Percentiles rank a stretch among this genome's conserved stretches.
phyloP scores from a whole-genome alignment of 768 basidiomycete genomes.

The Pulveroboletus sp. region DNA sequence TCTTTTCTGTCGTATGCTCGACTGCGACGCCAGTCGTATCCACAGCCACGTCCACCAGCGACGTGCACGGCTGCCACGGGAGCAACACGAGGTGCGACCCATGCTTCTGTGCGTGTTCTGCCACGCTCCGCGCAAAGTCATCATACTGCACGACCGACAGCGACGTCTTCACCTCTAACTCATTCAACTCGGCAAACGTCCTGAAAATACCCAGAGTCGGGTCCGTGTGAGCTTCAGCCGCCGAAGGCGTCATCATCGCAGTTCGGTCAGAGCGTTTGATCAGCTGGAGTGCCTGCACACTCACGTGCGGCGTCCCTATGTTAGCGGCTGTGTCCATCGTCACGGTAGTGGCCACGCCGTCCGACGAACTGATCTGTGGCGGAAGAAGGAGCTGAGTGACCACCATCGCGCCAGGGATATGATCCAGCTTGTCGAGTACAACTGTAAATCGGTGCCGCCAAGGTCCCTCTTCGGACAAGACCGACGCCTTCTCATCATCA shows the following conservation, averaged over 20 bases:
- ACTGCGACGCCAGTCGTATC: slow-evolving; percentile 1
- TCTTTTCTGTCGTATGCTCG: slow-evolving; percentile 15
- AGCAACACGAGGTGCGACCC: slow-evolving; percentile 75
- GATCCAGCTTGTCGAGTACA: slow-evolving; percentile 89
- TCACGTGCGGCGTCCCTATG: slow-evolving; percentile 33
- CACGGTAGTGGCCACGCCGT: slow-evolving; percentile 9
- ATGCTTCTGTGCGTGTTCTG: slow-evolving; percentile 58
- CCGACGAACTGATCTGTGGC: slow-evolving; percentile 10
- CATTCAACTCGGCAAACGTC: slow-evolving; percentile 73
- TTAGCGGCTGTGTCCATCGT: slow-evolving; percentile 2
- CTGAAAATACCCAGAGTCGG: slow-evolving; percentile 71
- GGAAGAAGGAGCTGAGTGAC: slow-evolving; percentile 78
- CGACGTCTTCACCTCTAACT: slow-evolving; percentile 59
- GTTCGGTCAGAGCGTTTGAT: slow-evolving; percentile 77
- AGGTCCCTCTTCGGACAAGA: slow-evolving; percentile 17
- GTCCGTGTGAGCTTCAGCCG: slow-evolving; percentile 66
- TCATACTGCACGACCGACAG: slow-evolving; percentile 77
- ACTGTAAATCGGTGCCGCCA: slow-evolving; percentile 71
- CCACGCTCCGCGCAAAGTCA: slow-evolving; percentile 68
- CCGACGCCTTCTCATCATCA: slow-evolving; percentile 9
- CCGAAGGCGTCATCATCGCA: slow-evolving; percentile 61
- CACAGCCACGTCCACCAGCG: slow-evolving; percentile 4
- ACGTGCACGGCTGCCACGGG: slow-evolving; percentile 66
- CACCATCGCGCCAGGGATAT: slow-evolving; percentile 87
- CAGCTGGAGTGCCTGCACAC: slow-evolving; percentile 74